phyloP scores from a whole-genome alignment of 768 basidiomycete genomes.

The Chlorophyllum brunneum region DNA sequence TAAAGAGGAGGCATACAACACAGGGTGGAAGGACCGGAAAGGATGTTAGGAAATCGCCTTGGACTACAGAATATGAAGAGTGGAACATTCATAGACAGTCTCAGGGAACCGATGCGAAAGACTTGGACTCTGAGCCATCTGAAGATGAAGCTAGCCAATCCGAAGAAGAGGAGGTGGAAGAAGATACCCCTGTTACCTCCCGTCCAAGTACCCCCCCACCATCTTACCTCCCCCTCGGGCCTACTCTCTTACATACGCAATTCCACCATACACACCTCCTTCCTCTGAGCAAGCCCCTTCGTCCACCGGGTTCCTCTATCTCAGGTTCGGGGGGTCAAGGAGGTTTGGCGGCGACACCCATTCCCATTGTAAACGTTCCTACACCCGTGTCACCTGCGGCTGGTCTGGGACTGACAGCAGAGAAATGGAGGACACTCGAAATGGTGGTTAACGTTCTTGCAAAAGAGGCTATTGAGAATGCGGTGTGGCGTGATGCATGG shows the following conservation, averaged over 20 bases:
- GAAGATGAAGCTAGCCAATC: conserved; percentile 24
- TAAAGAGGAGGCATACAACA: conserved; percentile 58
- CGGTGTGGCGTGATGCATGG: conserved; percentile 67
- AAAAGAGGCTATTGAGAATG: conserved; percentile 71
- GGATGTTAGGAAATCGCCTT: conserved; percentile 27
- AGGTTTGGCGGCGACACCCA: conserved; percentile 31
- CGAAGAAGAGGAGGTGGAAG: conserved; percentile 65
- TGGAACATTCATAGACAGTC: conserved; percentile 36
- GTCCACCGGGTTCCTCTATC: conserved; percentile 45
- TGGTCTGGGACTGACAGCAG: conserved; percentile 55
- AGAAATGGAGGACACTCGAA: conserved; percentile 66
- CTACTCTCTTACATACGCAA: conserved; percentile 60
- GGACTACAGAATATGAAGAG: conserved; percentile 45
- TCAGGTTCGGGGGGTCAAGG: conserved; percentile 40
- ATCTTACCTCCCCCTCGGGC: conserved; percentile 66
- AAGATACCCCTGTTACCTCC: conserved; percentile 35
- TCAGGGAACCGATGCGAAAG: conserved; percentile 28
- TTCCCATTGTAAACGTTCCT: conserved; percentile 45
- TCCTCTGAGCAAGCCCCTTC: conserved; percentile 56
- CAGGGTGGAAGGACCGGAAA: conserved; percentile 32
- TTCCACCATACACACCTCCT: conserved; percentile 65
- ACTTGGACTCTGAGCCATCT: conserved; percentile 30
- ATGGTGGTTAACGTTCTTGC: conserved; percentile 60
- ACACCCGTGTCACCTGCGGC: conserved; percentile 86
- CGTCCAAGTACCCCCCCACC: conserved; percentile 71